phyloP scores from a whole-genome alignment of 805 yeast genomes.

The Zygoascus biomembranicola region DNA sequence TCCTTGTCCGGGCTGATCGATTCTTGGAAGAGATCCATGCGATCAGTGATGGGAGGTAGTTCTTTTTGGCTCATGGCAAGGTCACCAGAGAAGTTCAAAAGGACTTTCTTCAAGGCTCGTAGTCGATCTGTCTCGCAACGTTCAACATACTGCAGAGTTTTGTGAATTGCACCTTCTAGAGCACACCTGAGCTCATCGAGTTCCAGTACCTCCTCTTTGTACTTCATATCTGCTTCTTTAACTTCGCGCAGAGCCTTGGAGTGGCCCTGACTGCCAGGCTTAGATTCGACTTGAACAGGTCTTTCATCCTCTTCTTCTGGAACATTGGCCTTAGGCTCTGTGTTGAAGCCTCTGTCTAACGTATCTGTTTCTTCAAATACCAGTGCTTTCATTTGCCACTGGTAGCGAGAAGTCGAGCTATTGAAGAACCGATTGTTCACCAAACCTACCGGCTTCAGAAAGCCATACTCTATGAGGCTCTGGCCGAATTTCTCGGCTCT shows the following conservation, averaged over 20 bases:
- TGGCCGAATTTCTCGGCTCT: conserved; percentile 71
- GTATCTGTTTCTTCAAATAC: conserved; percentile 20
- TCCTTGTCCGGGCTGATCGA: conserved; percentile 58
- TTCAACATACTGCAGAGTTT: conserved; percentile 61
- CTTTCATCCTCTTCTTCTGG: not conserved
- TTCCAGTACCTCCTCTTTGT: conserved; percentile 43
- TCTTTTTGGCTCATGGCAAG: conserved; percentile 35
- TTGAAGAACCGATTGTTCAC: conserved; percentile 51
- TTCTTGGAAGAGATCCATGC: conserved; percentile 27
- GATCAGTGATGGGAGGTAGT: conserved; percentile 3
- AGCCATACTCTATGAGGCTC: conserved; percentile 55
- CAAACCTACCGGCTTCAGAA: conserved; percentile 53
- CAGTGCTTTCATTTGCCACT: conserved; percentile 58
- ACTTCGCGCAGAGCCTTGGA: conserved; percentile 2
- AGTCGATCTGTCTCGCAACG: conserved; percentile 66
- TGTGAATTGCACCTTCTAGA: conserved; percentile 57
- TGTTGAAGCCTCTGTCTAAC: not conserved
- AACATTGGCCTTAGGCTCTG: not conserved
- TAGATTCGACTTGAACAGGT: not conserved
- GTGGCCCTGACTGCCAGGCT: not conserved
- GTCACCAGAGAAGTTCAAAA: conserved; percentile 51
- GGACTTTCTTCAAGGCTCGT: conserved; percentile 56
- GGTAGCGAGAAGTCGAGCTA: conserved; percentile 61
- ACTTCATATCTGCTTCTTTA: conserved; percentile 42
- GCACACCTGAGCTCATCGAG: conserved; percentile 60